These are phyloP conservation scores for Trypanosoma congolense DNA, from an alignment of 208 protist genomes.

Conservation along the genomic window DNA sequence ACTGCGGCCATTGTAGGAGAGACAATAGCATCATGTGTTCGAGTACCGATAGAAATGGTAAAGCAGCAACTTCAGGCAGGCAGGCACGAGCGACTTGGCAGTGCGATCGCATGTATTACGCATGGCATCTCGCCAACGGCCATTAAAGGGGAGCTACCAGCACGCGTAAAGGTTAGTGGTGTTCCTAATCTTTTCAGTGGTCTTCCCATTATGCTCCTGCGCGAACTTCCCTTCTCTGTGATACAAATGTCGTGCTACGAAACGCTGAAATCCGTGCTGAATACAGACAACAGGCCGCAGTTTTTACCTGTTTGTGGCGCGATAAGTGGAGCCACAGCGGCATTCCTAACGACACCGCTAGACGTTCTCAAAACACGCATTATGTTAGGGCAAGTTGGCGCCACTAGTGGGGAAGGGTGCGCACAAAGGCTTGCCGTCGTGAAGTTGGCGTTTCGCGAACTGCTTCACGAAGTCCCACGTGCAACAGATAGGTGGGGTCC, in stretches of 20 bases:
- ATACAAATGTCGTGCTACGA: constrained; percentile 93
- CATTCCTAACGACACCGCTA: constrained; percentile 88
- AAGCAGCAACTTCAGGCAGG: constrained; percentile 91
- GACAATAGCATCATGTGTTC: constrained; percentile 72
- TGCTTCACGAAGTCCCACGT: constrained; percentile 44
- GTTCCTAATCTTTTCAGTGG: constrained; percentile 67
- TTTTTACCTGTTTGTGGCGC: constrained; percentile 73
- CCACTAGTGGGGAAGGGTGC: neutral
- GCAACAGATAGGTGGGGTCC: constrained; percentile 70
- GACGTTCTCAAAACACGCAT: constrained; percentile 92
- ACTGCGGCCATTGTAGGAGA: constrained; percentile 77
- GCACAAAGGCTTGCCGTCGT: constrained; percentile 9
- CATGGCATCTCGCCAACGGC: constrained; percentile 25
- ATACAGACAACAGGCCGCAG: constrained; percentile 25
- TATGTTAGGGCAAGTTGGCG: constrained; percentile 64
- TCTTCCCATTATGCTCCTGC: constrained; percentile 81
- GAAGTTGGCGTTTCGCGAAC: constrained; percentile 35
- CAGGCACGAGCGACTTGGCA: constrained; percentile 31
- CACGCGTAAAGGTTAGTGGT: constrained; percentile 24
- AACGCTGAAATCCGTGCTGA: constrained; percentile 45
- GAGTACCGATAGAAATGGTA: constrained; percentile 87
- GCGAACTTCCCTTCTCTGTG: constrained; percentile 88
- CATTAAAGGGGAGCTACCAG: neutral
- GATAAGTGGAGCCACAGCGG: constrained; percentile 74
- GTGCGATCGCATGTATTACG: constrained; percentile 43